Evolutionary conservation across 108 stramenopile species (phyloP).

Genomic region (Fragilariopsis cylindrus): DNA sequence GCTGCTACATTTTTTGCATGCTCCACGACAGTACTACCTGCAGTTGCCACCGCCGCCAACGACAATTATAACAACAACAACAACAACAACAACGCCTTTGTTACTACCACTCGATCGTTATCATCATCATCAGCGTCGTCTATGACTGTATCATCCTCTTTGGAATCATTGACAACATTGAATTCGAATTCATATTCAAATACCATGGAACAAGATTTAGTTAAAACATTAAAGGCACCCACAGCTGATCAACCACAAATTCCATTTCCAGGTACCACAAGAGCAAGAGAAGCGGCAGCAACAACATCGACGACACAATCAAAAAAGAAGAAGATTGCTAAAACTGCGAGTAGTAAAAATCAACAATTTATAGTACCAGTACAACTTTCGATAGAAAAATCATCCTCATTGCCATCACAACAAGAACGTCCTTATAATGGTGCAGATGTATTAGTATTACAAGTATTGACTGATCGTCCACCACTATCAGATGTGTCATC

Average conservation of each 20-base stretch:
- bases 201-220: no score
- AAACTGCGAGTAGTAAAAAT: background rate
- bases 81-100: no score
- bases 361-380: background rate
- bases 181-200: no score
- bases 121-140: background rate
- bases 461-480: constrained; percentile 6
- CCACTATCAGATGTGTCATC: background rate
- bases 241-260: background rate
- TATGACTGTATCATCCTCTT: no score
- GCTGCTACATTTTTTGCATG: no score
- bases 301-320: background rate
- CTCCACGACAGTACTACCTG: no score
- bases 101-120: background rate
- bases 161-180: no score
- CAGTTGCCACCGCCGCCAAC: no score
- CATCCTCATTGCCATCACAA: background rate
- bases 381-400: background rate
- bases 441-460: constrained; percentile 1
- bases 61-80: no score
- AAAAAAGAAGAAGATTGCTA: background rate
- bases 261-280: background rate
- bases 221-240: background rate
- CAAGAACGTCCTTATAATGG: constrained; percentile 1
- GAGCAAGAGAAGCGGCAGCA: no score